These are phyloP conservation scores for Neopestalotiopsis rosae DNA, from an alignment of 2,329 filamentous ascomycete genomes.

Conservation along the genomic window DNA sequence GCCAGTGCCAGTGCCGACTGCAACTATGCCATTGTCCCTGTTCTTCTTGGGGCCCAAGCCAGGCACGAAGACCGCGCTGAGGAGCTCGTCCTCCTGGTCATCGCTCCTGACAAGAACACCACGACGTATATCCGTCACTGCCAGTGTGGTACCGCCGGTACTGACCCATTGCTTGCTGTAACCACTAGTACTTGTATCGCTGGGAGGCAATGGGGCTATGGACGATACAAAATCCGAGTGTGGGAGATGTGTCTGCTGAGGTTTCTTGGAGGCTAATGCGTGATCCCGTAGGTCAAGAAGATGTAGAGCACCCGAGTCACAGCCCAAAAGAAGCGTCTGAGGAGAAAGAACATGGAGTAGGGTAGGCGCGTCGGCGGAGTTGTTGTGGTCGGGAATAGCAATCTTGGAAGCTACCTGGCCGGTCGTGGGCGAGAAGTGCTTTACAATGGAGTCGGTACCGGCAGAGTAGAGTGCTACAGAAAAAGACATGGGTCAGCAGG, in stretches of 20 bases:
- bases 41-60: slow-evolving; percentile 73
- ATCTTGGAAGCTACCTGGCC: slow-evolving; percentile 82
- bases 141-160: slow-evolving; percentile 88
- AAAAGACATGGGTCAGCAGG: not conserved
- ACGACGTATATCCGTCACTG: slow-evolving; percentile 85
- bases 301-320: slow-evolving; percentile 88
- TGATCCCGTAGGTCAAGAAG: slow-evolving; percentile 80
- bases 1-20: slow-evolving; percentile 77
- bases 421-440: slow-evolving; percentile 61
- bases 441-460: slow-evolving; percentile 64
- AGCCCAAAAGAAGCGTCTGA: slow-evolving; percentile 85
- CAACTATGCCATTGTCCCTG: slow-evolving; percentile 74
- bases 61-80: slow-evolving; percentile 80
- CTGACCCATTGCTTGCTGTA: slow-evolving; percentile 95
- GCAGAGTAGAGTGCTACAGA: slow-evolving; percentile 65
- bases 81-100: slow-evolving; percentile 91
- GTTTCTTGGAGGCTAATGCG: slow-evolving; percentile 62
- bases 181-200: slow-evolving; percentile 81
- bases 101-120: slow-evolving; percentile 89
- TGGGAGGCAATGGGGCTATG: slow-evolving; percentile 81
- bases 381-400: slow-evolving; percentile 66
- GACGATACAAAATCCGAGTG: slow-evolving; percentile 95
- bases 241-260: slow-evolving; percentile 80
- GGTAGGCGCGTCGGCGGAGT: slow-evolving; percentile 73
- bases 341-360: slow-evolving; percentile 84